Conservation (phyloP, 2,329 filamentous ascomycete genomes). For the Hypoxylon sp. region DNA sequence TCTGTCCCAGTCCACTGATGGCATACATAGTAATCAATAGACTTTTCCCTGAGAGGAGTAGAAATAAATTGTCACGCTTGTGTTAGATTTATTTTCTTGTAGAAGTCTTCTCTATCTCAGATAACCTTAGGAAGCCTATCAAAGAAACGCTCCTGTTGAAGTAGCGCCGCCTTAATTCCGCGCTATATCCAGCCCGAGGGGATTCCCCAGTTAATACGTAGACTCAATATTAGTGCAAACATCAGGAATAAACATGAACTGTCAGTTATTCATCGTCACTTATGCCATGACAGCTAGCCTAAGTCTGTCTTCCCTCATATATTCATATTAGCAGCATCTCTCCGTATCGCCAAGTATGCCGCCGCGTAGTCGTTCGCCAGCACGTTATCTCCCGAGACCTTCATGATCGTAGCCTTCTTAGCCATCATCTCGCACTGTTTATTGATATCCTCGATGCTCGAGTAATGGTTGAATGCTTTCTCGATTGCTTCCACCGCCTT, state of each 20-base stretch:
- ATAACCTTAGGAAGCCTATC: no score
- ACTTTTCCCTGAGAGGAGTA: no score
- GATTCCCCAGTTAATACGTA: no score
- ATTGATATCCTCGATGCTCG: constrained; percentile 74
- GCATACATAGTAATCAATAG: no score
- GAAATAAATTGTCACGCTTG: no score
- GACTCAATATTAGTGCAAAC: no score
- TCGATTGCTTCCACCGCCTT: constrained; percentile 72
- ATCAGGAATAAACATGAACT: neutral
- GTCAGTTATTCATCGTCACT: neutral
- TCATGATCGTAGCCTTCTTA: constrained; percentile 84
- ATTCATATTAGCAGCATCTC: constrained; percentile 52
- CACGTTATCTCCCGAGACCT: constrained; percentile 73
- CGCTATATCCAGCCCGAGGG: no score
- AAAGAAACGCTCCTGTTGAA: no score
- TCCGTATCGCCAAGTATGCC: constrained; percentile 71
- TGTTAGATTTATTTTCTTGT: no score
- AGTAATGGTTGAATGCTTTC: constrained; percentile 73
- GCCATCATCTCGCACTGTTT: constrained; percentile 83
- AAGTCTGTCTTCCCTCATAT: constrained; percentile 34
- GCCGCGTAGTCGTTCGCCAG: constrained; percentile 76
- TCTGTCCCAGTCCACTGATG: no score
- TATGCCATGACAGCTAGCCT: constrained; percentile 1
- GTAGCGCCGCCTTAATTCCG: no score
- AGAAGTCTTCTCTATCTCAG: no score